Evolutionary conservation across 2,329 filamentous ascomycete species (phyloP).

Genomic region (Chaetomiaceae sp.): DNA sequence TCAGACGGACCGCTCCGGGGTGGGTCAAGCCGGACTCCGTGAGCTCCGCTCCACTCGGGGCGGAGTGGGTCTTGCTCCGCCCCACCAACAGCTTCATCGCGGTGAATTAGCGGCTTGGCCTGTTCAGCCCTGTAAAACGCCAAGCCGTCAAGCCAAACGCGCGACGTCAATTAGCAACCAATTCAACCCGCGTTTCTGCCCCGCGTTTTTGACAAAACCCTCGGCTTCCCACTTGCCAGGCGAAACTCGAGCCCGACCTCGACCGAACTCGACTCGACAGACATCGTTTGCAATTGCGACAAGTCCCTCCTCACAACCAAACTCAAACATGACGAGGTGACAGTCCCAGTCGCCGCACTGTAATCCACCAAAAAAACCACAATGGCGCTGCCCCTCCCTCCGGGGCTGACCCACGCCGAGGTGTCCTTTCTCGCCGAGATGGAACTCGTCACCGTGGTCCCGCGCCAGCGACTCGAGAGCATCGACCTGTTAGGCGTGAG

Average conservation of each 20-base stretch:
- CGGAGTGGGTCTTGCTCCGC: too few relatives aligned
- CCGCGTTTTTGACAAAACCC: conserved; percentile 1
- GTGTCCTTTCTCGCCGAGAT: conserved; percentile 95
- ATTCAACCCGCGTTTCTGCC: conserved; percentile 1
- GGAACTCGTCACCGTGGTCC: conserved; percentile 90
- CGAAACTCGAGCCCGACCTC: neutral
- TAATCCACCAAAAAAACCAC: conserved; percentile 2
- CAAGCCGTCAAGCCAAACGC: neutral
- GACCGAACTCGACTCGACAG: too few relatives aligned
- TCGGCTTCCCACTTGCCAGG: too few relatives aligned
- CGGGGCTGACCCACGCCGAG: conserved; percentile 71
- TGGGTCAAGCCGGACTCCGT: neutral
- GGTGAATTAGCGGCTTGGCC: conserved; percentile 3
- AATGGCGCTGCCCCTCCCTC: conserved; percentile 49
- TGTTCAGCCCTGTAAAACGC: conserved; percentile 11
- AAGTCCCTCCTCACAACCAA: neutral
- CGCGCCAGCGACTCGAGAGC: conserved; percentile 81
- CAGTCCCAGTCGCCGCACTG: conserved; percentile 6
- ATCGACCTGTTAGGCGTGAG: conserved; percentile 81
- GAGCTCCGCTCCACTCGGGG: neutral
- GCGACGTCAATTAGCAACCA: neutral
- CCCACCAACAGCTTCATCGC: neutral
- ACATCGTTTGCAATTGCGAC: neutral
- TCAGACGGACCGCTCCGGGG: neutral
- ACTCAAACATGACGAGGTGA: conserved; percentile 20